Conservation (phyloP, 2,329 filamentous ascomycete genomes). For the Arthrobotrys sphaeroides region DNA sequence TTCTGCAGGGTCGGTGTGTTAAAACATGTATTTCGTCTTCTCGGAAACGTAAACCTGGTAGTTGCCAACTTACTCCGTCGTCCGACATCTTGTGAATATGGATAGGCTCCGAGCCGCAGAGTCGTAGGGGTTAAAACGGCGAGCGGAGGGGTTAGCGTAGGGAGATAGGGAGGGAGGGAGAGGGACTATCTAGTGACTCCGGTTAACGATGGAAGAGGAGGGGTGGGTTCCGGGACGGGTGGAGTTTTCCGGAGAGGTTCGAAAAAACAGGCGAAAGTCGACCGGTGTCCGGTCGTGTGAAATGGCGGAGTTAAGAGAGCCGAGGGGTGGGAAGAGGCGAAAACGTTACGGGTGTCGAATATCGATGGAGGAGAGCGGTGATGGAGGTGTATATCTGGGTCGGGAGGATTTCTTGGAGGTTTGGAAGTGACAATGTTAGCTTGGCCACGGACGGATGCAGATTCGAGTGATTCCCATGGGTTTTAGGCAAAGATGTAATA, state of each 20-base stretch:
- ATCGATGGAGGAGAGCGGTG: neutral
- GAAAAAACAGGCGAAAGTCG: neutral
- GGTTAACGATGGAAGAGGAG: neutral
- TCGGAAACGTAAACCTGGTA: neutral
- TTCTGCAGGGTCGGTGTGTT: neutral
- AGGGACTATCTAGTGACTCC: neutral
- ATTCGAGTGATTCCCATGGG: conserved; percentile 17
- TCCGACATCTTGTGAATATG: conserved; percentile 36
- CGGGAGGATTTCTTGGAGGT: neutral
- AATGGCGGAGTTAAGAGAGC: neutral
- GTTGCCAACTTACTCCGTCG: conserved; percentile 23
- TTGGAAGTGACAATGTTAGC: conserved; percentile 2
- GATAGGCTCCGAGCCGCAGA: neutral
- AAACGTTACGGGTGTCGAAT: too few relatives aligned
- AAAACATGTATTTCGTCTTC: neutral
- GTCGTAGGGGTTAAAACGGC: neutral
- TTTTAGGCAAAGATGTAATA: too few relatives aligned
- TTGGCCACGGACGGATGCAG: conserved; percentile 17
- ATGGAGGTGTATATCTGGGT: neutral
- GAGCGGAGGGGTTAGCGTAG: neutral
- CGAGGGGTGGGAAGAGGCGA: neutral
- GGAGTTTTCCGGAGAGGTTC: neutral
- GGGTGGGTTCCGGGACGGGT: conserved; percentile 1
- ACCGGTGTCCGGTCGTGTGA: neutral
- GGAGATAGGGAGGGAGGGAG: neutral